Percentiles rank a stretch among this genome's conserved stretches.
These are phyloP conservation scores for Magnolia officinalis DNA, from an alignment of 164 flowering plant species.

Conservation along the genomic window DNA sequence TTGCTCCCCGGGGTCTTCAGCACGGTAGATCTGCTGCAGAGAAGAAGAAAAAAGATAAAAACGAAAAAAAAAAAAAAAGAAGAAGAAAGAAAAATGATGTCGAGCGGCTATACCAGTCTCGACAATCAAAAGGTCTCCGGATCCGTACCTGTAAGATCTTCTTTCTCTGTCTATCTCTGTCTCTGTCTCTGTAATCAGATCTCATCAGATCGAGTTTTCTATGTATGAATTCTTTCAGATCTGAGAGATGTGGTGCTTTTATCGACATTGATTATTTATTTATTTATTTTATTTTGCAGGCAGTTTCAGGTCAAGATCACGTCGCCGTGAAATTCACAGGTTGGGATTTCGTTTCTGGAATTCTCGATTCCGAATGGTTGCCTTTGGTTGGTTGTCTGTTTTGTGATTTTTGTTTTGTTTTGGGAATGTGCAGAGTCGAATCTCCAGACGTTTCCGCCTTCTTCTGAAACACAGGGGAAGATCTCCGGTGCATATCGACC, in stretches of 20 bases:
- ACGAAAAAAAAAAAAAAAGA: not conserved
- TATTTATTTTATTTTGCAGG: slow-evolving; percentile 33
- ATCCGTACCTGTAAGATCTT: slow-evolving; percentile 74
- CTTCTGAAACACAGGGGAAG: slow-evolving; percentile 70
- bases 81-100: slow-evolving; percentile 64
- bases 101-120: slow-evolving; percentile 67
- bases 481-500: slow-evolving; percentile 65
- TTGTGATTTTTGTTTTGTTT: not conserved
- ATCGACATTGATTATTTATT: not conserved
- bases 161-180: not conserved
- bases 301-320: slow-evolving; percentile 65
- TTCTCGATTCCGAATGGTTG: not conserved
- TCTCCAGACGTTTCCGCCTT: slow-evolving; percentile 83
- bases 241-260: not conserved
- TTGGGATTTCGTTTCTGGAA: slow-evolving; percentile 1
- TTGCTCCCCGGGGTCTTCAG: not conserved
- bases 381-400: not conserved
- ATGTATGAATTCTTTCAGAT: not conserved
- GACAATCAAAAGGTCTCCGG: slow-evolving; percentile 82
- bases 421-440: slow-evolving; percentile 48
- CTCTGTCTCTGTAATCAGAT: not conserved
- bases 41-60: not conserved
- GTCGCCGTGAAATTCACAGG: slow-evolving; percentile 64
- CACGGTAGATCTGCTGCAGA: not conserved
- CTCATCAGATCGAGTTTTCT: slow-evolving; percentile 18